These are phyloP conservation scores for Rubia balearica DNA, from an alignment of 305 asterid species.

Conservation along the genomic window DNA sequence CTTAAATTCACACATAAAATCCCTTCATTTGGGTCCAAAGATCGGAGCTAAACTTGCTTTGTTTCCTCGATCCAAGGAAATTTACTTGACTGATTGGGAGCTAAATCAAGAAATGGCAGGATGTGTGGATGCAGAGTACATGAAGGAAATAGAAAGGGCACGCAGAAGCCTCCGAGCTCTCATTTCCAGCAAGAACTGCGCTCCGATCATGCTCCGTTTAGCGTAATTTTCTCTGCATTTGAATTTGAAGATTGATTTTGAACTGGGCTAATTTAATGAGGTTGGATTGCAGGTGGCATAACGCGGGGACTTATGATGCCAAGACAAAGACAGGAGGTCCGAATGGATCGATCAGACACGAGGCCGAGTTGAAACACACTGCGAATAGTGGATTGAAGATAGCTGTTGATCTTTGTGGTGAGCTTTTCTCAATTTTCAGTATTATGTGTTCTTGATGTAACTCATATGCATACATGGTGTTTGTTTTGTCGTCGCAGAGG, in stretches of 20 bases:
- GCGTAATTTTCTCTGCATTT: constrained; percentile 38
- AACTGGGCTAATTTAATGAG: not conserved
- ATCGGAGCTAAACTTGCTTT: not conserved
- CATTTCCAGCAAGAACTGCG: constrained; percentile 65
- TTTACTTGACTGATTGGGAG: not conserved
- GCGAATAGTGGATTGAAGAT: constrained; percentile 61
- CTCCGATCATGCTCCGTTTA: constrained; percentile 87
- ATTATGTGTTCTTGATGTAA: not conserved
- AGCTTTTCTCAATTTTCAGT: constrained; percentile 8
- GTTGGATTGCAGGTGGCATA: constrained; percentile 68
- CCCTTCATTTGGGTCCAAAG: not conserved
- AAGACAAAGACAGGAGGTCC: constrained; percentile 84
- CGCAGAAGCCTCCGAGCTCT: constrained; percentile 72
- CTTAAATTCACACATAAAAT: not conserved
- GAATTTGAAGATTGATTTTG: not conserved
- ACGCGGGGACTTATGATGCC: constrained; percentile 90
- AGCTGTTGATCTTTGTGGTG: constrained; percentile 79
- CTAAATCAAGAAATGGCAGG: constrained; percentile 9
- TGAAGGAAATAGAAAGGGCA: constrained; percentile 56
- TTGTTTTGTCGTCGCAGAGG: constrained; percentile 40
- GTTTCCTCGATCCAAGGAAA: not conserved
- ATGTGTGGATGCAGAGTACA: constrained; percentile 42
- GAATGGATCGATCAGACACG: constrained; percentile 73
- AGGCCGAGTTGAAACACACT: constrained; percentile 45
- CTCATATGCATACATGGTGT: not conserved